phyloP scores from a whole-genome alignment of 441 rosid species.

The Isatis lusitanica region DNA sequence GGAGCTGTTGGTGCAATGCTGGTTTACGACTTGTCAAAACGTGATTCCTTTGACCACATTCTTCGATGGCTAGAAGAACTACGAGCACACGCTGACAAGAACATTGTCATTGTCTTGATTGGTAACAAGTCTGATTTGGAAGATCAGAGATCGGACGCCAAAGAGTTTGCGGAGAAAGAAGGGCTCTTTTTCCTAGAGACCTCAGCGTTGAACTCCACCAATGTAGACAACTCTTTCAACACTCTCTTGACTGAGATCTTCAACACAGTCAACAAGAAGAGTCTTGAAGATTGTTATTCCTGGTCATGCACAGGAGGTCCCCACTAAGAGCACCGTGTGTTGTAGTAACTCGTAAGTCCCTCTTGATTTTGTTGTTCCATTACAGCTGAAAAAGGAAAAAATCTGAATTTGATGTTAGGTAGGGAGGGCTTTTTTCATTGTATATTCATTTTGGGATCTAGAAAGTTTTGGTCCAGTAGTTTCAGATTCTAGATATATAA shows the following conservation, averaged over 20 bases:
- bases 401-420: not conserved
- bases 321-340: conserved; percentile 48
- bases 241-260: conserved; percentile 77
- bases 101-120: conserved; percentile 48
- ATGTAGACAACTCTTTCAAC: conserved; percentile 49
- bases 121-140: conserved; percentile 53
- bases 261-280: conserved; percentile 66
- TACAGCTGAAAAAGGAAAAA: not conserved
- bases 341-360: conserved; percentile 38
- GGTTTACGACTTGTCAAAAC: conserved; percentile 48
- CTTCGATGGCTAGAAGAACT: conserved; percentile 59
- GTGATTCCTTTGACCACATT: conserved; percentile 54
- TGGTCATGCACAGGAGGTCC: conserved; percentile 67
- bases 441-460: not conserved
- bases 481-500: not conserved
- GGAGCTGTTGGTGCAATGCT: conserved; percentile 61
- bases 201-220: conserved; percentile 48
- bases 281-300: conserved; percentile 62
- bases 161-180: conserved; percentile 55
- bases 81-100: conserved; percentile 60
- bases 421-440: not conserved
- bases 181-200: conserved; percentile 55
- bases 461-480: not conserved
- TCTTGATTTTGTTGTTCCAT: not conserved
- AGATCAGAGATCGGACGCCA: conserved; percentile 48